Conservation (phyloP, 169 alveolate genomes). For the Plasmodium gonderi region DNA sequence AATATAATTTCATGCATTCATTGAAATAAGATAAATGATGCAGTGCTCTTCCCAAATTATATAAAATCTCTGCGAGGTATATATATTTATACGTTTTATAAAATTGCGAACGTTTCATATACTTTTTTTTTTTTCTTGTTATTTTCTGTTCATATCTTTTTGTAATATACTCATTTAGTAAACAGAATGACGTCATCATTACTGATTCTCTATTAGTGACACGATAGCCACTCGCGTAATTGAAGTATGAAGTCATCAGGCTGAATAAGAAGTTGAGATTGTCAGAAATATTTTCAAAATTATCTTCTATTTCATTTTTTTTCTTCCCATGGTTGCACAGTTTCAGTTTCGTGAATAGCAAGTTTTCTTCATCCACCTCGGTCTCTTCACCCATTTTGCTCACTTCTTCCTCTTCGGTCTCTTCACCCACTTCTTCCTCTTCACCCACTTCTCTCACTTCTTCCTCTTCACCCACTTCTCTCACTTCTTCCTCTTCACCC, state of each 20-base stretch:
- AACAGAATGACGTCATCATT: slow-evolving; percentile 71
- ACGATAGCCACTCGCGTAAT: slow-evolving; percentile 31
- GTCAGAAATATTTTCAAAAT: slow-evolving; percentile 35
- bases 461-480: not conserved
- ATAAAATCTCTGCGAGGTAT: slow-evolving; percentile 63
- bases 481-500: not conserved
- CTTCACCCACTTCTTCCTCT: too few species aligned
- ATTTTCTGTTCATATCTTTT: slow-evolving; percentile 73
- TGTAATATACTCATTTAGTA: slow-evolving; percentile 53
- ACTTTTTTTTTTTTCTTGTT: slow-evolving; percentile 39
- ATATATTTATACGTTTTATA: slow-evolving; percentile 56
- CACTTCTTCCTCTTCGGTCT: not conserved
- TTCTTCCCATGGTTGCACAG: not conserved
- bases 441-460: not conserved
- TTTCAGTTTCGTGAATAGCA: slow-evolving; percentile 17
- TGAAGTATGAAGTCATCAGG: slow-evolving; percentile 56
- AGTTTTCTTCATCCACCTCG: slow-evolving; percentile 9
- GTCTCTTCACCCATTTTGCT: not conserved
- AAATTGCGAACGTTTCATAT: slow-evolving; percentile 28
- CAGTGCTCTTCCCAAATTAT: slow-evolving; percentile 53
- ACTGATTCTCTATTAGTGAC: slow-evolving; percentile 52
- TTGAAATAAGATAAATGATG: slow-evolving; percentile 52
- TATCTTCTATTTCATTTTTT: not conserved
- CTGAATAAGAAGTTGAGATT: slow-evolving; percentile 50
- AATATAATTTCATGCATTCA: slow-evolving; percentile 61